phyloP scores from a whole-genome alignment of 2,329 filamentous ascomycete genomes.

The Orbilia oligospora region DNA sequence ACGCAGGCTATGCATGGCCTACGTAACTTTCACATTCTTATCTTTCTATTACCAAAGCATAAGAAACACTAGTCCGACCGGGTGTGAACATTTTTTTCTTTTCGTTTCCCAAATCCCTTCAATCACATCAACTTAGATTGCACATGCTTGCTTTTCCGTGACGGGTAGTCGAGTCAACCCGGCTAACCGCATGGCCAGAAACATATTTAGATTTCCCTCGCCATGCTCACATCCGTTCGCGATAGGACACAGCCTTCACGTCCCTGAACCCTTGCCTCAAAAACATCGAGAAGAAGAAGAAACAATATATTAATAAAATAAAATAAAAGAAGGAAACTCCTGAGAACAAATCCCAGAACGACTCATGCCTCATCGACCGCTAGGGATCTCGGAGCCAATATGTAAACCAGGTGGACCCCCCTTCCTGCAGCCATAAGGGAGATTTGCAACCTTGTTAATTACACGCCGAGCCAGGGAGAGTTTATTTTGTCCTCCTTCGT shows the following conservation, averaged over 20 bases:
- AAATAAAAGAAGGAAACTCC: constrained; percentile 1
- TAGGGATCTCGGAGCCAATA: constrained; percentile 19
- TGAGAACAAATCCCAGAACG: constrained; percentile 30
- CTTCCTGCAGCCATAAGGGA: constrained; percentile 21
- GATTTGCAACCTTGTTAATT: constrained; percentile 43
- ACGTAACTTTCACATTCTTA: constrained; percentile 21
- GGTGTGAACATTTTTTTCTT: constrained; percentile 19
- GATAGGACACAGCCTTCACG: constrained; percentile 48
- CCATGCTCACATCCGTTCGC: constrained; percentile 44
- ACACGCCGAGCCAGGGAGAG: constrained; percentile 43
- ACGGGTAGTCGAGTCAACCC: constrained; percentile 4
- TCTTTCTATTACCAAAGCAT: constrained; percentile 18
- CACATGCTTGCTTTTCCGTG: constrained; percentile 49
- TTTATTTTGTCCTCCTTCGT: constrained; percentile 46
- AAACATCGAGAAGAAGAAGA: constrained; percentile 15
- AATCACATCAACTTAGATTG: constrained; percentile 16
- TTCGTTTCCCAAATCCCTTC: constrained; percentile 2
- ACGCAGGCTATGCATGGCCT: constrained; percentile 15
- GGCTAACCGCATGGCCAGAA: constrained; percentile 31
- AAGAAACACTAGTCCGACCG: constrained; percentile 7
- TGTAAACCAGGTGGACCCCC: constrained; percentile 22
- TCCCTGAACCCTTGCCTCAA: constrained; percentile 26
- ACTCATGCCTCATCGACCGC: constrained; percentile 11
- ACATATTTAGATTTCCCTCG: constrained; percentile 29
- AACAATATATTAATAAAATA: no score